Conservation (phyloP, 2,329 filamentous ascomycete species). For the Purpureocillium lavendulum region DNA sequence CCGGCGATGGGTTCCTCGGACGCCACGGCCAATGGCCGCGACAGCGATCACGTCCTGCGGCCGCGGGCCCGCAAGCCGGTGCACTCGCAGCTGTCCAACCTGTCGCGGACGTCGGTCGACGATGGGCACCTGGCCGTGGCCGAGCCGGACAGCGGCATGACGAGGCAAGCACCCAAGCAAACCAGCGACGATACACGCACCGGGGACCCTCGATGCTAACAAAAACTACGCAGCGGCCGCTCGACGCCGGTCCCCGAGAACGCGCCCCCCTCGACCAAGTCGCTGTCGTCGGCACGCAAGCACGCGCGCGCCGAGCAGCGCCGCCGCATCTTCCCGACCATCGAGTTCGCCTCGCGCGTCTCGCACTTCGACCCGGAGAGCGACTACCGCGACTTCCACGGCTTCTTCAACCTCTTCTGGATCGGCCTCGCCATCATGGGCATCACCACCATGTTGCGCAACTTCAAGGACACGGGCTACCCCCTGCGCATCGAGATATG, state of each 20-base stretch:
- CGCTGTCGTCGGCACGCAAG: slow-evolving; percentile 76
- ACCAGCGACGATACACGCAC: no score
- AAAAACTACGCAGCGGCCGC: slow-evolving; percentile 51
- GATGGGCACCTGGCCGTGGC: slow-evolving; percentile 22
- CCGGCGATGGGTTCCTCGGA: slow-evolving; percentile 9
- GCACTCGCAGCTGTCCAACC: slow-evolving; percentile 36
- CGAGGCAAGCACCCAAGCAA: slow-evolving; percentile 30
- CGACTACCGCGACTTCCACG: slow-evolving; percentile 89
- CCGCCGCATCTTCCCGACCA: slow-evolving; percentile 82
- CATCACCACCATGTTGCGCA: slow-evolving; percentile 85
- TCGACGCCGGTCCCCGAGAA: slow-evolving; percentile 81
- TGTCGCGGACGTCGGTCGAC: slow-evolving; percentile 28
- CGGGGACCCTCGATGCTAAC: background rate
- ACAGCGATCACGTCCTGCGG: slow-evolving; percentile 35
- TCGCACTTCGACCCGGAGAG: slow-evolving; percentile 93
- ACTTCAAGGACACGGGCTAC: slow-evolving; percentile 87
- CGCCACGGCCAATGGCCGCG: slow-evolving; percentile 15
- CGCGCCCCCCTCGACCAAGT: slow-evolving; percentile 86
- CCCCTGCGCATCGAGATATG: slow-evolving; percentile 82
- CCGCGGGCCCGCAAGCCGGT: slow-evolving; percentile 42
- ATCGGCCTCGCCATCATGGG: slow-evolving; percentile 95
- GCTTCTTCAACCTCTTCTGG: slow-evolving; percentile 98
- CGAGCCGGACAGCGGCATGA: slow-evolving; percentile 29
- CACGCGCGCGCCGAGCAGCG: slow-evolving; percentile 74
- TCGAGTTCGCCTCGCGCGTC: slow-evolving; percentile 82